Percentiles rank a stretch among this genome's conserved stretches.
phyloP scores from a whole-genome alignment of 2,329 filamentous ascomycete species.

The Exophiala bonariae region DNA sequence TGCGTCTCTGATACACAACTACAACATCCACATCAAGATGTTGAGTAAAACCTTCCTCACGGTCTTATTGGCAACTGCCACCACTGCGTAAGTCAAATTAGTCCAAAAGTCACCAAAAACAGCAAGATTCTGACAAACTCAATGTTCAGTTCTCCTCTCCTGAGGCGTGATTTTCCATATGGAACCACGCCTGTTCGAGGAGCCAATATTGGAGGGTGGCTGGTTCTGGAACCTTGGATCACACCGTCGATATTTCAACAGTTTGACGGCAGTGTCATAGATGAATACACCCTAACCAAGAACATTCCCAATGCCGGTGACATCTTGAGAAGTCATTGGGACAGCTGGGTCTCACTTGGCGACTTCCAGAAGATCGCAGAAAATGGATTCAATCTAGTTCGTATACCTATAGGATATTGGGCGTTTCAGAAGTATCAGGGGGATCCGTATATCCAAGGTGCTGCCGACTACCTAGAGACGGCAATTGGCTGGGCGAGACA shows the following conservation, averaged over 20 bases:
- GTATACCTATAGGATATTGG: slow-evolving; percentile 69
- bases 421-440: slow-evolving; percentile 53
- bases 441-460: slow-evolving; percentile 64
- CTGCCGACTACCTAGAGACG: slow-evolving; percentile 57
- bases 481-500: slow-evolving; percentile 60
- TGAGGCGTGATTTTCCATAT: slow-evolving; percentile 23
- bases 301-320: slow-evolving; percentile 51
- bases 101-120: neutral
- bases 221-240: slow-evolving; percentile 65
- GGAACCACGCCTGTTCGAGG: slow-evolving; percentile 41
- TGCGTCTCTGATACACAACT: too few relatives aligned
- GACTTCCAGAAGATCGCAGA: slow-evolving; percentile 59
- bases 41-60: slow-evolving; percentile 16
- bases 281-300: slow-evolving; percentile 57
- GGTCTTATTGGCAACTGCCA: slow-evolving; percentile 16
- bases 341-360: slow-evolving; percentile 54
- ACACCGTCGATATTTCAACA: slow-evolving; percentile 61
- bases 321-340: slow-evolving; percentile 58
- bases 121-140: neutral
- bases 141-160: slow-evolving; percentile 18
- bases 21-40: slow-evolving; percentile 5
- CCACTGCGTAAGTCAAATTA: slow-evolving; percentile 20
- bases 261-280: slow-evolving; percentile 48
- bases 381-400: slow-evolving; percentile 57
- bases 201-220: slow-evolving; percentile 67